Conservation (phyloP, 163 green algal species). For the Chlorella variabilis region DNA sequence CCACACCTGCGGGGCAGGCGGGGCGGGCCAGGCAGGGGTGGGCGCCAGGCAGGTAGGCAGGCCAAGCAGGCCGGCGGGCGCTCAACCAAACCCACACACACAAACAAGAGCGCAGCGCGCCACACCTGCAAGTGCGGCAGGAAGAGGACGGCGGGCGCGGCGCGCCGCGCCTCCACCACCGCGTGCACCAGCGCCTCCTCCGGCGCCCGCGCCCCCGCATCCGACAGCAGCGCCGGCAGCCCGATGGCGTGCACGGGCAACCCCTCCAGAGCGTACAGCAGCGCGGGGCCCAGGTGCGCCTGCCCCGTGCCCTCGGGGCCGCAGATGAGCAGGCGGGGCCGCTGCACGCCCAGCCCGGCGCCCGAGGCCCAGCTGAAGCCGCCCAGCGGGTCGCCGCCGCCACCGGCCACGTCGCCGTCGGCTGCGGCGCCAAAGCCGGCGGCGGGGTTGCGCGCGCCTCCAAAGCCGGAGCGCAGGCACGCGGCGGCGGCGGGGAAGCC, state of each 20-base stretch:
- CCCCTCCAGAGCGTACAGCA: slow-evolving; percentile 88
- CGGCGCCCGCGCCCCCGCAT: slow-evolving; percentile 67
- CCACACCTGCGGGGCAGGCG: slow-evolving; percentile 64
- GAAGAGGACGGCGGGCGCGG: slow-evolving; percentile 87
- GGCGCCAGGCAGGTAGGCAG: background rate
- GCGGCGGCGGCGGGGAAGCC: slow-evolving; percentile 69
- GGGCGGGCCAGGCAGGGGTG: slow-evolving; percentile 3
- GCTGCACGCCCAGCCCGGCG: slow-evolving; percentile 43
- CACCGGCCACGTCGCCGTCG: background rate
- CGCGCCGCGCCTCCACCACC: slow-evolving; percentile 83
- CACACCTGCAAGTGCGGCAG: slow-evolving; percentile 86
- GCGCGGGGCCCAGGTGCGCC: slow-evolving; percentile 77
- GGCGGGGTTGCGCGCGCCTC: slow-evolving; percentile 28
- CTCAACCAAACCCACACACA: no score
- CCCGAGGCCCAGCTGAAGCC: slow-evolving; percentile 29
- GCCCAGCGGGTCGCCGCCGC: background rate
- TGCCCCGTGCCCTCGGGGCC: slow-evolving; percentile 74
- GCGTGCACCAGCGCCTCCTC: slow-evolving; percentile 92
- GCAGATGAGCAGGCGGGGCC: slow-evolving; percentile 75
- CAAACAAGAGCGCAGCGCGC: background rate
- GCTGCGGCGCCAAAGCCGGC: slow-evolving; percentile 12
- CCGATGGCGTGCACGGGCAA: slow-evolving; percentile 85
- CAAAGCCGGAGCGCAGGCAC: slow-evolving; percentile 52
- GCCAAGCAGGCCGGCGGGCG: no score
- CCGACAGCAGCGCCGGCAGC: slow-evolving; percentile 82